phyloP scores from a whole-genome alignment of 2,329 filamentous ascomycete species.

The Thielaviopsis euricoi region DNA sequence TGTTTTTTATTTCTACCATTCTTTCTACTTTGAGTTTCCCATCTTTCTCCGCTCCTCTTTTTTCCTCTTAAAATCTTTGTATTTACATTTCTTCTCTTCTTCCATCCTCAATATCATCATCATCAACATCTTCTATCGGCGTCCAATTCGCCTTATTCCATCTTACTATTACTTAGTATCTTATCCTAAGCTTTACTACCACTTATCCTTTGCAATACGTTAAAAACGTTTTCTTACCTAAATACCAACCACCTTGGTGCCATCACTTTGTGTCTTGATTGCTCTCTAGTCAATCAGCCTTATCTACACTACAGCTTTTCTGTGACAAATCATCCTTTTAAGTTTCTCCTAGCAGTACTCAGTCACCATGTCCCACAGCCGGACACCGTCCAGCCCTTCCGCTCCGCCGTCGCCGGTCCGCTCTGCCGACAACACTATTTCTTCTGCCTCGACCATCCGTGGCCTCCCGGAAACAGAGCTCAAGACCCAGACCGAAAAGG shows the following conservation, averaged over 20 bases:
- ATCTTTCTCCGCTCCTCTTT: neutral
- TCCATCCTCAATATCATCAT: neutral
- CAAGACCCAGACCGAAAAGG: neutral
- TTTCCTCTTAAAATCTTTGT: neutral
- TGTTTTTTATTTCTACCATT: neutral
- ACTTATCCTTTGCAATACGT: neutral
- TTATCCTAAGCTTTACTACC: neutral
- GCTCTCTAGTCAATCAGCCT: neutral
- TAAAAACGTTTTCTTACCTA: neutral
- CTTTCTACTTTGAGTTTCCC: neutral
- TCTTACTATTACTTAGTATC: neutral
- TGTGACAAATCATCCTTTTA: neutral
- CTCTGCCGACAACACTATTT: neutral
- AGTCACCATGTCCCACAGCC: neutral
- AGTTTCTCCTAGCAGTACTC: neutral
- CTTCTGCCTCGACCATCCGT: constrained; percentile 4
- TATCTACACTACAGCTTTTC: neutral
- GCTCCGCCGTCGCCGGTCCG: neutral
- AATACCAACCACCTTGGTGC: neutral
- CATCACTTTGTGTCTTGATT: neutral
- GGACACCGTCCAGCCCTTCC: neutral
- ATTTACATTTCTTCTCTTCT: neutral
- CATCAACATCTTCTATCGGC: neutral
- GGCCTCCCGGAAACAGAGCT: neutral
- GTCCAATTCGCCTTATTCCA: neutral